Conservation (phyloP, 1,284 basidiomycete species). For the Cryptococcus wingfieldii region DNA sequence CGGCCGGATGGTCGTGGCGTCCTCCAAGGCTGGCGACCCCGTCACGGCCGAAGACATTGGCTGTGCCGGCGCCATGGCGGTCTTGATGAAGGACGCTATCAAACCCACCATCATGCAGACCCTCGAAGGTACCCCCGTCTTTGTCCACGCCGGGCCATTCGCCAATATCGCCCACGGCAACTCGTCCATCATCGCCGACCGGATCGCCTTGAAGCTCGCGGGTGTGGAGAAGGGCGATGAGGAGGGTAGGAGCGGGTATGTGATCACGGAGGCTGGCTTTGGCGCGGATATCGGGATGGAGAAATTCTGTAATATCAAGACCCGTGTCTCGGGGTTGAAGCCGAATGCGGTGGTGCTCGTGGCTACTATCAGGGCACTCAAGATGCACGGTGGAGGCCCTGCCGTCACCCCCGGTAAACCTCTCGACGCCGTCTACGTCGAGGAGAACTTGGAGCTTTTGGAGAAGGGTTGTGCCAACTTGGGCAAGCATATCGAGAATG, state of each 20-base stretch:
- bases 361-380: constrained; percentile 93
- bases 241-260: constrained; percentile 78
- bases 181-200: constrained; percentile 95
- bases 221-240: constrained; percentile 91
- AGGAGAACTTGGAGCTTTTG: constrained; percentile 87
- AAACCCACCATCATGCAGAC: constrained; percentile 99
- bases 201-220: constrained; percentile 92
- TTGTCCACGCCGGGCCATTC: constrained; percentile 97
- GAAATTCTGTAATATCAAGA: constrained; percentile 99
- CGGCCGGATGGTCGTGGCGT: constrained; percentile 79
- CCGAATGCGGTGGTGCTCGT: constrained; percentile 95
- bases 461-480: constrained; percentile 92
- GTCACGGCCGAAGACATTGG: constrained; percentile 97
- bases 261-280: constrained; percentile 97
- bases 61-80: constrained; percentile 90
- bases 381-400: constrained; percentile 99
- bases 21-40: constrained; percentile 82
- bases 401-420: constrained; percentile 96
- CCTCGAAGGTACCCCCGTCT: constrained; percentile 95
- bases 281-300: constrained; percentile 99
- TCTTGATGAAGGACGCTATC: constrained; percentile 98
- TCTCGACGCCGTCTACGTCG: constrained; percentile 86
- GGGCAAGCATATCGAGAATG: constrained; percentile 90
- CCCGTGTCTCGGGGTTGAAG: constrained; percentile 82
- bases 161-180: constrained; percentile 99